Evolutionary conservation across 2,329 filamentous ascomycete genomes (phyloP).

Genomic region (Curvularia spicifera): DNA sequence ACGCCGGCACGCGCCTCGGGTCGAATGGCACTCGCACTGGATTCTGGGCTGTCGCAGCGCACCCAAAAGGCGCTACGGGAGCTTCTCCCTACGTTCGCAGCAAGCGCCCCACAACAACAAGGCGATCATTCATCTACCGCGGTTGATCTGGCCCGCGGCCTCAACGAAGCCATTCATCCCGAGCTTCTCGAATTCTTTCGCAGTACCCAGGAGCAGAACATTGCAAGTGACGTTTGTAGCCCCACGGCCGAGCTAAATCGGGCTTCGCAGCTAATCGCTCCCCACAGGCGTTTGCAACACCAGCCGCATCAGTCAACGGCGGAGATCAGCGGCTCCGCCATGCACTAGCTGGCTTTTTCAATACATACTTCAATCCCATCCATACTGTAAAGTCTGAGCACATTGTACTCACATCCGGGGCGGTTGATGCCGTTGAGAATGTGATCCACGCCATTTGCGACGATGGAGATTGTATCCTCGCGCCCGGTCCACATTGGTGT

Average conservation of each 20-base stretch:
- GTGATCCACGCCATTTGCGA: conserved; percentile 40
- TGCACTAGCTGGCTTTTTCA: conserved; percentile 40
- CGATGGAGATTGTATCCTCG: conserved; percentile 41
- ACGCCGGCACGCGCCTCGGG: conserved; percentile 6
- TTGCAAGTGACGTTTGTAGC: conserved; percentile 27
- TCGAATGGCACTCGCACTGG: conserved; percentile 23
- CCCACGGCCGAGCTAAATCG: background rate
- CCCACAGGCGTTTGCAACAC: conserved; percentile 31
- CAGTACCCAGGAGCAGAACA: conserved; percentile 32
- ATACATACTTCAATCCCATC: conserved; percentile 35
- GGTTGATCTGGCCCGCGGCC: conserved; percentile 36
- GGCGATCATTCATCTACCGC: conserved; percentile 14
- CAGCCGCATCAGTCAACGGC: conserved; percentile 20
- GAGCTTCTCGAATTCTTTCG: conserved; percentile 40
- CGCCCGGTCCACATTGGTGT: conserved; percentile 44
- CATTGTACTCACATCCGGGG: conserved; percentile 38
- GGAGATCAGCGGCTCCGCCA: conserved; percentile 27
- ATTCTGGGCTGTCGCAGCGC: conserved; percentile 38
- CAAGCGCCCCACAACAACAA: conserved; percentile 16
- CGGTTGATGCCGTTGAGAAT: conserved; percentile 36
- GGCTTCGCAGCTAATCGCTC: conserved; percentile 1
- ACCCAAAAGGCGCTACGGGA: conserved; percentile 26
- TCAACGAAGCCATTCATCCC: conserved; percentile 36
- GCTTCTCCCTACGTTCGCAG: conserved; percentile 17
- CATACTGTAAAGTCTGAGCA: conserved; percentile 36